Conservation (phyloP, 192 early-diverging fungal species). For the Entomortierella chlamydospora region DNA sequence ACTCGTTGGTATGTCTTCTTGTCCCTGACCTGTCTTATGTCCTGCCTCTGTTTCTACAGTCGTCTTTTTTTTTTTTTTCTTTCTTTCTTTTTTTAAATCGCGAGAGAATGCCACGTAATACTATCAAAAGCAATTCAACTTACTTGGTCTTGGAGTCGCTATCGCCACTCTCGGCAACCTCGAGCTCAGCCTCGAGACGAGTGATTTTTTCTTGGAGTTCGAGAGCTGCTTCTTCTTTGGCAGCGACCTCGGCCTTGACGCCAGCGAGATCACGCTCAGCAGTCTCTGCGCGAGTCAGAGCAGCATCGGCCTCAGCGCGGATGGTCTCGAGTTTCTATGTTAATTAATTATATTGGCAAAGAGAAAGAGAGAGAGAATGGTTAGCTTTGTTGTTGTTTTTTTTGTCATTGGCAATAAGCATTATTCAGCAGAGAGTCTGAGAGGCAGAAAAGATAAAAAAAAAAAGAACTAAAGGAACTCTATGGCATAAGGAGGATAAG, state of each 20-base stretch:
- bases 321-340: constrained; percentile 71
- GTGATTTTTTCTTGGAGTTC: constrained; percentile 73
- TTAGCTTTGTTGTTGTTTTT: too few species aligned
- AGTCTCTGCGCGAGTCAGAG: constrained; percentile 70
- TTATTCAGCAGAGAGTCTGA: too few species aligned
- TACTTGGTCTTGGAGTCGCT: constrained; percentile 72
- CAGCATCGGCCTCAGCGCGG: constrained; percentile 75
- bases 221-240: constrained; percentile 79
- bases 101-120: too few species aligned
- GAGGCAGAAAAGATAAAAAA: too few species aligned
- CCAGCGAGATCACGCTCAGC: constrained; percentile 71
- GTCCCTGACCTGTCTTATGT: background rate
- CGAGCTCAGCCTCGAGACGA: constrained; percentile 69
- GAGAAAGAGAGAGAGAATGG: background rate
- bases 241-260: constrained; percentile 63
- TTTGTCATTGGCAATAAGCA: too few species aligned
- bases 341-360: background rate
- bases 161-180: constrained; percentile 68
- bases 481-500: too few species aligned
- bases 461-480: too few species aligned
- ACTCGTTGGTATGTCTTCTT: background rate
- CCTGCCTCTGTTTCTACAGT: background rate
- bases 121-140: background rate
- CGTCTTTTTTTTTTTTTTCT: background rate
- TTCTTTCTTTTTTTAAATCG: constrained; percentile 1